These are phyloP conservation scores for Tolypocladium sp. DNA, from an alignment of 2,329 filamentous ascomycete species.

Conservation along the genomic window DNA sequence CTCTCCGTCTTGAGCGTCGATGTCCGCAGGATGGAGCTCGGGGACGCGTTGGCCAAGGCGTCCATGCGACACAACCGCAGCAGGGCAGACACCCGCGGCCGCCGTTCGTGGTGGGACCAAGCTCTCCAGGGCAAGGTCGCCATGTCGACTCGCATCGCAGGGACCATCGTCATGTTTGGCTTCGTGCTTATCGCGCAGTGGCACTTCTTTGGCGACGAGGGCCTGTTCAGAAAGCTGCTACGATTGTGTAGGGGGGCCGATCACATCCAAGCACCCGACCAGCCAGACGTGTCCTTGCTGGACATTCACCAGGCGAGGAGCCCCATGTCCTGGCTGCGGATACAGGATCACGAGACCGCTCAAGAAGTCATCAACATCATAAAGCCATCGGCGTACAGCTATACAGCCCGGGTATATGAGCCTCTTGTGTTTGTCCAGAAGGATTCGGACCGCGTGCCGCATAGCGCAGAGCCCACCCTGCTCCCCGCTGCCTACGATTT, in stretches of 20 bases:
- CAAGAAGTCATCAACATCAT: conserved; percentile 68
- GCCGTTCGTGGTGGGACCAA: conserved; percentile 44
- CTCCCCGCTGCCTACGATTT: conserved; percentile 52
- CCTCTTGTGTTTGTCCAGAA: conserved; percentile 65
- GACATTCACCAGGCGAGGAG: conserved; percentile 65
- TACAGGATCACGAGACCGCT: conserved; percentile 73
- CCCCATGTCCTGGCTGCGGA: conserved; percentile 65
- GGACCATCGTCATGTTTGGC: conserved; percentile 62
- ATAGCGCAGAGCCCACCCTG: conserved; percentile 25
- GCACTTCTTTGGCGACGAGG: conserved; percentile 63
- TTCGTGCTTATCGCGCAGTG: conserved; percentile 68
- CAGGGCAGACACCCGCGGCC: conserved; percentile 11
- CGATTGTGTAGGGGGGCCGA: conserved; percentile 12
- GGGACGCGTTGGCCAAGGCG: conserved; percentile 57
- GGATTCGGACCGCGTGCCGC: conserved; percentile 55
- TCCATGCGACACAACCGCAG: conserved; percentile 30
- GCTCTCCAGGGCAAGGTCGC: conserved; percentile 56
- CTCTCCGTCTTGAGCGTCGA: conserved; percentile 71
- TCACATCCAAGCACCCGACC: conserved; percentile 14
- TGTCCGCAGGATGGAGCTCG: conserved; percentile 65
- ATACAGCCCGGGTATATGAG: conserved; percentile 65
- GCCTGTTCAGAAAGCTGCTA: conserved; percentile 21
- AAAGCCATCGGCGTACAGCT: conserved; percentile 62
- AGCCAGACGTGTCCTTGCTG: conserved; percentile 30
- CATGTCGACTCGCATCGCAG: conserved; percentile 65